Percentiles rank a stretch among this genome's conserved stretches.
These are phyloP conservation scores for Mucor mucedo DNA, from an alignment of 371 early-diverging fungal genomes.

Conservation along the genomic window DNA sequence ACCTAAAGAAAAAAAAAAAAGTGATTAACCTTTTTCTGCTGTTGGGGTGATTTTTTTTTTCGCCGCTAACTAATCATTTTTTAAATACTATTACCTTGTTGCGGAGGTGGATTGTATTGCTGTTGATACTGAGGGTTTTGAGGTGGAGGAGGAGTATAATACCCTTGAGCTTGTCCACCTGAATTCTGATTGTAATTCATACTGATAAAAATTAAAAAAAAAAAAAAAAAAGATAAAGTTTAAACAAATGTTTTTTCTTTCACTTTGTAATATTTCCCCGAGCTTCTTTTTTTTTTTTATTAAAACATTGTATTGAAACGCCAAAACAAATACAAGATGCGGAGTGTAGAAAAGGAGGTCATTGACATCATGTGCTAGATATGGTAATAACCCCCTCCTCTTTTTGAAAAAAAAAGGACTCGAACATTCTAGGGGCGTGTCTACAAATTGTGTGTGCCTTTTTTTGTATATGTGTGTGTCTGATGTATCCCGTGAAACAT, in stretches of 20 bases:
- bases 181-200: constrained; percentile 4
- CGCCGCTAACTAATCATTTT: too few relatives aligned
- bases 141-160: constrained; percentile 3
- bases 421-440: too few relatives aligned
- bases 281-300: not conserved
- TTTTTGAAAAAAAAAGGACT: too few relatives aligned
- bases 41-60: too few relatives aligned
- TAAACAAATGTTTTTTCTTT: too few relatives aligned
- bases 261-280: too few relatives aligned
- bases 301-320: constrained; percentile 3
- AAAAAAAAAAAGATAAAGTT: not conserved
- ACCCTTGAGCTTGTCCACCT: not conserved
- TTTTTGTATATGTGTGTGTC: too few relatives aligned
- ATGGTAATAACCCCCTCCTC: not conserved
- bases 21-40: not conserved
- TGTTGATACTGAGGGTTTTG: constrained; percentile 7
- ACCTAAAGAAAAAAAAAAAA: constrained; percentile 4
- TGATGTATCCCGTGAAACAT: too few relatives aligned
- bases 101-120: not conserved
- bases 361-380: constrained; percentile 2
- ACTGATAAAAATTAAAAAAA: not conserved
- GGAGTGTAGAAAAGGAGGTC: too few relatives aligned
- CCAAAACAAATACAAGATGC: too few relatives aligned
- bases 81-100: not conserved
- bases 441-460: too few relatives aligned